Conservation (phyloP, 352 stramenopile genomes). For the Phytophthora melonis region DNA sequence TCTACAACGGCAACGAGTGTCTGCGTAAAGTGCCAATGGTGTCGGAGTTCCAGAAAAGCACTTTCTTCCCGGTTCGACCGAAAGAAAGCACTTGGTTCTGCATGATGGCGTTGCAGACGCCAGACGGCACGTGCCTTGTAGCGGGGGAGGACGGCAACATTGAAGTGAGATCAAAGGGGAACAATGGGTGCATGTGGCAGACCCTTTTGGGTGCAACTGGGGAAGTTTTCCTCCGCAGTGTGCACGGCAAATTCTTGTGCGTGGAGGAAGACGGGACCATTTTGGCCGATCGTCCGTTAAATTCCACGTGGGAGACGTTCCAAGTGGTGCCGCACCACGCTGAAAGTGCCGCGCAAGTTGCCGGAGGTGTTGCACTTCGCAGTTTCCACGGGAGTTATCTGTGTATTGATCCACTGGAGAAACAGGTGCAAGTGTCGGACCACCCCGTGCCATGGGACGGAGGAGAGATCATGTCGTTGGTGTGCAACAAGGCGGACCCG, state of each 20-base stretch:
- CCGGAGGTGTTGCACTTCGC: conserved; percentile 68
- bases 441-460: conserved; percentile 77
- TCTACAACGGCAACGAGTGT: conserved; percentile 88
- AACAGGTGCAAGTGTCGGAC: conserved; percentile 36
- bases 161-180: conserved; percentile 40
- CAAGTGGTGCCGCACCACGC: conserved; percentile 72
- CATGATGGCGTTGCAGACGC: conserved; percentile 74
- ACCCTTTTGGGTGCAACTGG: conserved; percentile 64
- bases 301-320: conserved; percentile 92
- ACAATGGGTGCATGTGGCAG: conserved; percentile 74
- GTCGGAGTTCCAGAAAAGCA: conserved; percentile 48
- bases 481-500: conserved; percentile 71
- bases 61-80: conserved; percentile 59
- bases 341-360: conserved; percentile 15
- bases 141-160: conserved; percentile 75
- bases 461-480: conserved; percentile 73
- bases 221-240: conserved; percentile 78
- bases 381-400: conserved; percentile 86
- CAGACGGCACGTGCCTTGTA: conserved; percentile 74
- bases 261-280: conserved; percentile 80
- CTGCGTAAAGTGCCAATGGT: conserved; percentile 89
- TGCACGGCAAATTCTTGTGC: conserved; percentile 87
- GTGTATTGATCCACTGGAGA: conserved; percentile 60
- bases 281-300: conserved; percentile 70
- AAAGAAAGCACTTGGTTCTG: conserved; percentile 75